Percentiles rank a stretch among this genome's conserved stretches.
These are phyloP conservation scores for Monilinia laxa DNA, from an alignment of 2,329 filamentous ascomycete genomes.

Conservation along the genomic window DNA sequence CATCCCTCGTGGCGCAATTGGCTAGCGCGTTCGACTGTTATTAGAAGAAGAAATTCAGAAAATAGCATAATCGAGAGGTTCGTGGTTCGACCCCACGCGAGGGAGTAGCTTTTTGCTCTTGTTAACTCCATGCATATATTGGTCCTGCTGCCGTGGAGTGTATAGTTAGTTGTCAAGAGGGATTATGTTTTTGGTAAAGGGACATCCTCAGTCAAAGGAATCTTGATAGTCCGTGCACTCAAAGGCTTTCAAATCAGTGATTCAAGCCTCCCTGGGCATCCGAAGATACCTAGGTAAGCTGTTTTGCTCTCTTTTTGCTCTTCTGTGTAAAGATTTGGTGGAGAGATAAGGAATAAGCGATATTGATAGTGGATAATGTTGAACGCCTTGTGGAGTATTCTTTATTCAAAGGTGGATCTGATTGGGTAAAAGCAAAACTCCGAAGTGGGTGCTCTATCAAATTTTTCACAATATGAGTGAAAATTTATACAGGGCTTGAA, in stretches of 20 bases:
- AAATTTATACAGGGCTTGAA: background rate
- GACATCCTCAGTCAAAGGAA: background rate
- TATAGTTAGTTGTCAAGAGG: background rate
- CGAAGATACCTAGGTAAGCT: too few relatives aligned
- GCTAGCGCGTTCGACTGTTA: conserved; percentile 25
- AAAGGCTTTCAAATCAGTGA: background rate
- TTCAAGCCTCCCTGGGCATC: background rate
- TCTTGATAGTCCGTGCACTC: background rate
- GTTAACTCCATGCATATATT: background rate
- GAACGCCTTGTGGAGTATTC: conserved; percentile 4
- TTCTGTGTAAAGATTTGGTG: background rate
- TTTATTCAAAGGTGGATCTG: background rate
- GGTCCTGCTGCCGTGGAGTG: background rate
- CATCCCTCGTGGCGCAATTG: conserved; percentile 24
- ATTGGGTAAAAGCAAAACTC: conserved; percentile 1
- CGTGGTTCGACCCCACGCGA: conserved; percentile 17
- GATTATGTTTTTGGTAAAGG: background rate
- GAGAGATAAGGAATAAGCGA: background rate
- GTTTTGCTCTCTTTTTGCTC: background rate
- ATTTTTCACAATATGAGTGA: background rate
- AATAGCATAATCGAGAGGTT: conserved; percentile 17
- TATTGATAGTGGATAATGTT: background rate
- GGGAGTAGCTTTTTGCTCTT: background rate
- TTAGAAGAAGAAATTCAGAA: background rate
- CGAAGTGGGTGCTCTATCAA: conserved; percentile 5